Evolutionary conservation across 148 eudicot species (phyloP).

Genomic region (Gaultheria prostrata): DNA sequence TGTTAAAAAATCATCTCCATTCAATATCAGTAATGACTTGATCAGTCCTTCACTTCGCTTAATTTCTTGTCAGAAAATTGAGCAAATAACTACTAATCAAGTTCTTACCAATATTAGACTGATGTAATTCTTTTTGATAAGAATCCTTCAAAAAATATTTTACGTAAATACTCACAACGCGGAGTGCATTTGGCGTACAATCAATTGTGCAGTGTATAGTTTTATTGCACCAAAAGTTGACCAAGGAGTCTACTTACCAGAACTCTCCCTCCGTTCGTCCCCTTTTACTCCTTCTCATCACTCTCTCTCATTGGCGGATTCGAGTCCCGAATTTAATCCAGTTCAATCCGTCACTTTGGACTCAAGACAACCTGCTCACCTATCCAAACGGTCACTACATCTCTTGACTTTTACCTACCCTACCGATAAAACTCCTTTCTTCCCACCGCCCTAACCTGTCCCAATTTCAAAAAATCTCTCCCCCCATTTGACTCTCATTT

Average conservation of each 20-base stretch:
- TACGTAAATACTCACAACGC: too few relatives aligned
- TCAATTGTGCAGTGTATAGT: too few relatives aligned
- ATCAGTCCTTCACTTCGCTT: too few relatives aligned
- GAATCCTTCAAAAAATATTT: too few relatives aligned
- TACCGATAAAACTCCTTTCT: neutral
- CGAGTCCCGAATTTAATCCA: neutral
- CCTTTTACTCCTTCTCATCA: too few relatives aligned
- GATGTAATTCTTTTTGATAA: too few relatives aligned
- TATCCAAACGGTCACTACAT: neutral
- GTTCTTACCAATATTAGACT: too few relatives aligned
- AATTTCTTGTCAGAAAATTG: too few relatives aligned
- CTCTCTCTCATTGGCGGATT: constrained; percentile 5
- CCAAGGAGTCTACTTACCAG: neutral
- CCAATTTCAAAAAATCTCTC: constrained; percentile 5
- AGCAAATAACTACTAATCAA: too few relatives aligned
- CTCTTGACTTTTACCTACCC: constrained; percentile 11
- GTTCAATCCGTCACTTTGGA: neutral
- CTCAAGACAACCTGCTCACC: neutral
- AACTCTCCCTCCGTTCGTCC: neutral
- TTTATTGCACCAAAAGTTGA: neutral
- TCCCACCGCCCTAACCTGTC: constrained; percentile 11
- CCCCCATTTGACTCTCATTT: constrained; percentile 14
- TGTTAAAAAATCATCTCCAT: too few relatives aligned
- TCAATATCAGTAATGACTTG: too few relatives aligned
- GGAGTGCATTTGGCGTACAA: too few relatives aligned